Percentiles rank a stretch among this genome's conserved stretches.
Conservation (phyloP, 345 rosid genomes). For the Eucalyptus curtisii region DNA sequence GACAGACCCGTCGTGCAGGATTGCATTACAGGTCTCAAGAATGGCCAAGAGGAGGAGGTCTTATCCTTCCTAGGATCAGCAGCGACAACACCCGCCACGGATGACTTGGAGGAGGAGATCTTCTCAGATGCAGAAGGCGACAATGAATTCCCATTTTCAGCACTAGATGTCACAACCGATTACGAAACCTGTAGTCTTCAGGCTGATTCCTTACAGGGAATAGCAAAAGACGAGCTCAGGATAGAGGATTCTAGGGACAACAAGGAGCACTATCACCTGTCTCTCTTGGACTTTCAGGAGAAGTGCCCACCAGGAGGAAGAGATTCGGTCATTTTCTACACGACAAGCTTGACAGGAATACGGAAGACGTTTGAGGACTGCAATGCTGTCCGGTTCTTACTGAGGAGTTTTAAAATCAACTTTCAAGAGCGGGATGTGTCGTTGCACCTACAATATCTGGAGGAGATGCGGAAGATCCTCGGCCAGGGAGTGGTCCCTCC, state of each 20-base stretch:
- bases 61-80: background rate
- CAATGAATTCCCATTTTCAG: background rate
- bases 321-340: slow-evolving; percentile 55
- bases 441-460: slow-evolving; percentile 60
- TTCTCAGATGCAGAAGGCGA: background rate
- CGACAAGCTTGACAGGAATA: slow-evolving; percentile 69
- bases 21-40: slow-evolving; percentile 1
- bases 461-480: slow-evolving; percentile 57
- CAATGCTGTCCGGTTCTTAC: slow-evolving; percentile 37
- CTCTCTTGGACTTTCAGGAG: slow-evolving; percentile 23
- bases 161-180: background rate
- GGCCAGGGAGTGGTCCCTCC: slow-evolving; percentile 57
- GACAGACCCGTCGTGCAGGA: background rate
- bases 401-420: slow-evolving; percentile 43
- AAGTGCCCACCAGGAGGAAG: slow-evolving; percentile 66
- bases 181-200: background rate
- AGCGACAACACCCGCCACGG: background rate
- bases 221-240: background rate
- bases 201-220: background rate
- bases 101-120: background rate
- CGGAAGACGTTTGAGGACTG: slow-evolving; percentile 85
- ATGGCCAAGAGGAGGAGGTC: slow-evolving; percentile 1
- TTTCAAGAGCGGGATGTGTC: slow-evolving; percentile 74
- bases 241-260: background rate
- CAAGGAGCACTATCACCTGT: background rate